Evolutionary conservation across 352 stramenopile genomes (phyloP), one percentile per base, ranked within the genome.

Genomic region (Phytophthora aleatoria): DNA sequence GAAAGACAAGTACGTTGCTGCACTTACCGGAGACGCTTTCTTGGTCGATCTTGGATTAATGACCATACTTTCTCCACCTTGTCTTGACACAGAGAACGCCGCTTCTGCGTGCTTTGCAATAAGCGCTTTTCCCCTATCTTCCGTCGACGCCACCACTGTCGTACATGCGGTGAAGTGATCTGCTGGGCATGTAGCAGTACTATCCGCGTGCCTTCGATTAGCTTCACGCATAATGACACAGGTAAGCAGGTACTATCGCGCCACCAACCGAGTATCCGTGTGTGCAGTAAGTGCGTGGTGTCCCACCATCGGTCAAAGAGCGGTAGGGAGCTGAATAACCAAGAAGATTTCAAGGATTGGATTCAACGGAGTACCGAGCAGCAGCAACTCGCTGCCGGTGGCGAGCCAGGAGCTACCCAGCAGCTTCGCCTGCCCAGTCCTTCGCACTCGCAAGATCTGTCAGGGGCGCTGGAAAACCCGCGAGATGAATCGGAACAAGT

Each of bases 101-200:
- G 87, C 48, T 92, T 85, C 53, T 96, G 87, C 52, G 80, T 89
- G 50, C 90, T 94, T 59, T 96, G 87, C 51, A 79, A 85, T 39
- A 81, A 83, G 13, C 81, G 85, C 39, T 96, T 96, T 66, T 92
- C 84, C 13, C 73, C 87, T 5, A 88, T 96, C 52, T 94, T 96
- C 48, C 85, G 87, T 31, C 84, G 87, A 1, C 83, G 84, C n/a
- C 89, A 96, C 56, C 89, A 96, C 57, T 96, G 89, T 63, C 87
- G 89, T 42, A 92, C 83, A 30, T 96, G 89, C 47, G 89, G 89
- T 6, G 85, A 94, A 74, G 82, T 96, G 36, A 94, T 96, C 52
- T 96, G 89, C 65, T 94, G 84, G 80, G 82, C 91, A 20, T 96
- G 87, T 62, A 94, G 85, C 58, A 90, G 81, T 52, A 93, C 87